Evolutionary conservation across 2,329 filamentous ascomycete genomes (phyloP).

Genomic region (Fusarium sp.): DNA sequence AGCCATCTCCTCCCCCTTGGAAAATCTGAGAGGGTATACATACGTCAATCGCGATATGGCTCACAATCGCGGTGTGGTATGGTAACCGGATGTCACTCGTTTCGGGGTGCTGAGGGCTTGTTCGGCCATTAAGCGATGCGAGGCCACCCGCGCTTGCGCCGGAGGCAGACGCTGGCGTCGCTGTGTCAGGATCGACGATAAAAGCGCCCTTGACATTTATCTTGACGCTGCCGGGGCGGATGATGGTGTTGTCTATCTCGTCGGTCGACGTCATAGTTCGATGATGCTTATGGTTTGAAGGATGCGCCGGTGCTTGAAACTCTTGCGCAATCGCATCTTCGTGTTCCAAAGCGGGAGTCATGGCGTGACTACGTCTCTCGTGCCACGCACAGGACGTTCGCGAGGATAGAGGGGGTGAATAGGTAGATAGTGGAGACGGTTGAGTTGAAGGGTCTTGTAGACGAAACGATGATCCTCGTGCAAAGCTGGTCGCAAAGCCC

Average conservation of each 20-base stretch:
- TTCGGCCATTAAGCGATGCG: conserved; percentile 57
- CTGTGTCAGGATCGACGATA: conserved; percentile 86
- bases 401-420: conserved; percentile 18
- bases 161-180: conserved; percentile 61
- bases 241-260: conserved; percentile 72
- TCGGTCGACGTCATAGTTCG: conserved; percentile 63
- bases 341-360: conserved; percentile 47
- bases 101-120: conserved; percentile 70
- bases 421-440: conserved; percentile 27
- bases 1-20: conserved; percentile 29
- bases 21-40: conserved; percentile 54
- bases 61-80: conserved; percentile 94
- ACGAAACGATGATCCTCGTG: conserved; percentile 7
- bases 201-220: conserved; percentile 98
- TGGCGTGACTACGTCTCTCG: conserved; percentile 17
- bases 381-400: conserved; percentile 17
- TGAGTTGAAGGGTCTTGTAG: conserved; percentile 28
- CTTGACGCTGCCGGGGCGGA: conserved; percentile 78
- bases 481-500: conserved; percentile 10
- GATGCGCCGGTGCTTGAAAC: conserved; percentile 21
- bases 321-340: conserved; percentile 41
- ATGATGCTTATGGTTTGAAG: conserved; percentile 39
- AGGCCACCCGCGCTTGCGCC: conserved; percentile 43
- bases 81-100: conserved; percentile 95
- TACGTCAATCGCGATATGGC: conserved; percentile 97